phyloP scores from a whole-genome alignment of 1,284 basidiomycete genomes.

The Moesziomyces sp. region DNA sequence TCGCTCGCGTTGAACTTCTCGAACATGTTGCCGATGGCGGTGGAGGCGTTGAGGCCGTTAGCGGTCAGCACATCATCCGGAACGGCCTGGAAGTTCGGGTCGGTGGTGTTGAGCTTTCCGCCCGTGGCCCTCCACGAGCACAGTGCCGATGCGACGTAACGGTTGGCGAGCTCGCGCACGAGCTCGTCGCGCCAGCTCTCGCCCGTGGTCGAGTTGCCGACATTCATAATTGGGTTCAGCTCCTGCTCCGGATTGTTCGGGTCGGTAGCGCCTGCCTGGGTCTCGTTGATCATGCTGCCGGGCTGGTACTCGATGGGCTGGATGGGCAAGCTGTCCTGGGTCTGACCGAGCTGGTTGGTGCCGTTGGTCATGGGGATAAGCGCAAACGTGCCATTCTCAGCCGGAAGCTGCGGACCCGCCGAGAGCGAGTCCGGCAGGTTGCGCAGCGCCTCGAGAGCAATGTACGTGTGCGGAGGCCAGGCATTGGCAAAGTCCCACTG shows the following conservation, averaged over 20 bases:
- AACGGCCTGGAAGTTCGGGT: constrained; percentile 72
- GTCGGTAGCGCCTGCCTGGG: constrained; percentile 73
- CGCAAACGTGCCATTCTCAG: constrained; percentile 73
- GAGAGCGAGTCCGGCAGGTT: constrained; percentile 78
- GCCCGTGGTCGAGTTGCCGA: constrained; percentile 74
- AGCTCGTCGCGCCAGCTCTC: constrained; percentile 78
- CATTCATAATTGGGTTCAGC: constrained; percentile 75
- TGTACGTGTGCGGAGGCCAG: constrained; percentile 70
- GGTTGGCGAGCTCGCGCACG: constrained; percentile 79
- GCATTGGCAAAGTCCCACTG: constrained; percentile 75
- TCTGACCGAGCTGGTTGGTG: constrained; percentile 76
- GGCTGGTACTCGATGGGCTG: constrained; percentile 72
- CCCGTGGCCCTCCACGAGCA: constrained; percentile 83
- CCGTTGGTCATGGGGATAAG: constrained; percentile 73
- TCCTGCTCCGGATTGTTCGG: constrained; percentile 28
- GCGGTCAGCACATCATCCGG: constrained; percentile 20
- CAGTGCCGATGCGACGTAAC: constrained; percentile 82
- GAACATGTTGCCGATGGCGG: constrained; percentile 71
- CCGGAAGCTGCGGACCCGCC: constrained; percentile 71
- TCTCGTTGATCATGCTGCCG: constrained; percentile 65
- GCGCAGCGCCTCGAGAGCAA: constrained; percentile 80
- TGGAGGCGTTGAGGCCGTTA: constrained; percentile 56
- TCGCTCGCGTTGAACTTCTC: constrained; percentile 79
- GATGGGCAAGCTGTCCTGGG: constrained; percentile 75
- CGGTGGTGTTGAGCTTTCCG: constrained; percentile 79